These are phyloP conservation scores for Carex pumila DNA, from an alignment of 176 grass and related monocot genomes.

Conservation along the genomic window DNA sequence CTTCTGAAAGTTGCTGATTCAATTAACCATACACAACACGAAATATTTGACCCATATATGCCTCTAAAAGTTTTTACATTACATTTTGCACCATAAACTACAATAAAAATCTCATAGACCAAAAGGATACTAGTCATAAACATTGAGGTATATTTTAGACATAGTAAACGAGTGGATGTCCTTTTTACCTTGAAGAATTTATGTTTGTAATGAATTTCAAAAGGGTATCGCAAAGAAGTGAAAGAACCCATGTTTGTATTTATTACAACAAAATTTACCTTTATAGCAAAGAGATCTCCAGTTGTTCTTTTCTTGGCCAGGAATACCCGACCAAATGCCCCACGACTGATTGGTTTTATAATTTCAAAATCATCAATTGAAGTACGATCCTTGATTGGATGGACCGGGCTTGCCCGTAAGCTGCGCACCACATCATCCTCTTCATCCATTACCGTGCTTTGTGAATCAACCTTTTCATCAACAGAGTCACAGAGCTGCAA, in stretches of 20 bases:
- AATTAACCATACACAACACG: background rate
- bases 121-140: constrained; percentile 1
- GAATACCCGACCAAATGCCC: constrained; percentile 98
- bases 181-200: background rate
- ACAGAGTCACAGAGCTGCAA: constrained; percentile 93
- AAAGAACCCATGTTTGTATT: background rate
- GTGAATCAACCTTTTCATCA: constrained; percentile 85
- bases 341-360: constrained; percentile 96
- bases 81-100: background rate
- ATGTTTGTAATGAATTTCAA: background rate
- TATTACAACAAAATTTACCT: constrained; percentile 43
- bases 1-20: background rate
- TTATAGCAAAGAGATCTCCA: constrained; percentile 98
- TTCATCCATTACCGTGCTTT: constrained; percentile 93
- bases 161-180: background rate
- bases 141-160: background rate
- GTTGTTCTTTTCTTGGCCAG: constrained; percentile 99
- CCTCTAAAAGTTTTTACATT: background rate
- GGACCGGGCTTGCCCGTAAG: constrained; percentile 87
- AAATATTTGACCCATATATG: background rate
- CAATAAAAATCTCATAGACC: background rate
- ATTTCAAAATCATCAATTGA: constrained; percentile 99
- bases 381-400: constrained; percentile 87
- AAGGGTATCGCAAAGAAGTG: background rate
- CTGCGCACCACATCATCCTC: constrained; percentile 96